Base-by-base conservation (phyloP, 2,329 filamentous ascomycete genomes). In the Cercospora sojina region DNA sequence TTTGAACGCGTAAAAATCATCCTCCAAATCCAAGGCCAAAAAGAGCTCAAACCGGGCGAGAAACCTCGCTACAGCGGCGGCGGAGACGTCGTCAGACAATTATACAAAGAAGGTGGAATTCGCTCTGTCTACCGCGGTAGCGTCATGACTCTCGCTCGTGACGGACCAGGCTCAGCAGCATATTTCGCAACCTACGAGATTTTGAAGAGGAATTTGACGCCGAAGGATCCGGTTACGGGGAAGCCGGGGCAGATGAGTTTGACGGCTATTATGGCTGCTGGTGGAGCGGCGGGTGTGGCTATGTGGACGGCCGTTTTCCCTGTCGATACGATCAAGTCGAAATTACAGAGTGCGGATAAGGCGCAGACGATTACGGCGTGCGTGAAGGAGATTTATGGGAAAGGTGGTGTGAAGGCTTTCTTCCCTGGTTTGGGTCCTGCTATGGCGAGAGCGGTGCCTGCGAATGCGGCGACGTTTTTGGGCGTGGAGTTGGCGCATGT, bases 221-320 rank as follows among this genome's bases (percentile, higher is more conserved):
- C 94, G 49, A 87, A 91, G 75, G 92, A 97, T 75, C 88, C 87
- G 3, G 81, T 85, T 18, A 92, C 92, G 25, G 88, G 90, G 76
- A 76, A 76, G 69, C 86, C 91, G 4, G 93, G 93, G 49, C 84
- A 95, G 73, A 81, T 98, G 65, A 94, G 90, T 74, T 83, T 99
- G 69, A 82, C 87, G 1, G 95, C 95, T 10, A 86, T 99, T 65
- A 92, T 93, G 74, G 86, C 88, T 29, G 95, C 95, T 1, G 95
- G 95, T 74, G 95, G 91, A 69, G 91, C 90, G 3, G 95, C 95
- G 0, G 95, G 95, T 76, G 87, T 99, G 27, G 95, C 95, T 69
- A 99, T 99, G 95, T 99, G 95, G 95, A 95, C 97, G 72, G 93
- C 95, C 62, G 93, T 99, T 49, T 99, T 99, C 86, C 95, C 95